These are phyloP conservation scores for Pichia membranifaciens DNA, from an alignment of 805 yeast species.

Conservation along the genomic window DNA sequence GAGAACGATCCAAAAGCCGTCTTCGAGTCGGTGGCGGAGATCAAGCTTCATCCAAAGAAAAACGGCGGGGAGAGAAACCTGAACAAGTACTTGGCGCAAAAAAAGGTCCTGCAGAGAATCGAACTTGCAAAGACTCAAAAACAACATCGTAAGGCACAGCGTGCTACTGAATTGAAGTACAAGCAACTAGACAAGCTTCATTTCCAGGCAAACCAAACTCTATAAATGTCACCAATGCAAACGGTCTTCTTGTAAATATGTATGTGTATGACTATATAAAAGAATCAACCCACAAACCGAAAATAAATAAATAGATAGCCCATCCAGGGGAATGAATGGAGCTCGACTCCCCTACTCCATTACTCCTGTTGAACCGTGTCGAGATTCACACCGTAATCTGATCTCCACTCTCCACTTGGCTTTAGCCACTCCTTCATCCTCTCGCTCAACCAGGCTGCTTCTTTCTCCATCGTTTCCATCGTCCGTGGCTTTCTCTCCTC, in stretches of 20 bases:
- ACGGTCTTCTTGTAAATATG: background rate
- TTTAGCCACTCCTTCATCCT: conserved; percentile 33
- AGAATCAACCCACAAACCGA: too few species aligned
- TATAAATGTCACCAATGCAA: background rate
- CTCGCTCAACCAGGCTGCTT: conserved; percentile 51
- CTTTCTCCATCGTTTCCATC: conserved; percentile 60
- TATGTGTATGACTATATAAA: background rate
- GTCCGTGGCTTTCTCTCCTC: conserved; percentile 53
- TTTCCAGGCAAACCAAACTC: conserved; percentile 4
- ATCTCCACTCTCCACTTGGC: conserved; percentile 2
- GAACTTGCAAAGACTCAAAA: conserved; percentile 29
- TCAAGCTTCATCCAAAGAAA: conserved; percentile 59
- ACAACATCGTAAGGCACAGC: conserved; percentile 19
- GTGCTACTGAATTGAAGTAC: conserved; percentile 14
- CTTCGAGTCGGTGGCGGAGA: conserved; percentile 32
- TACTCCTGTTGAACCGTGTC: background rate
- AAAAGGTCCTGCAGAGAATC: conserved; percentile 49
- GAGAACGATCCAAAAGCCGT: conserved; percentile 30
- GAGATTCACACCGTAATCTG: conserved; percentile 2
- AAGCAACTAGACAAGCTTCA: conserved; percentile 24
- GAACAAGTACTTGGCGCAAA: conserved; percentile 56
- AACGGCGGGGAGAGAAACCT: conserved; percentile 86
- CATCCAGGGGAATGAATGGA: too few species aligned
- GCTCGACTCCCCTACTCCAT: too few species aligned
- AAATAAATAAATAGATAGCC: too few species aligned